These are phyloP conservation scores for Paecilomyces sp. DNA, from an alignment of 2,329 filamentous ascomycete species.

Conservation along the genomic window DNA sequence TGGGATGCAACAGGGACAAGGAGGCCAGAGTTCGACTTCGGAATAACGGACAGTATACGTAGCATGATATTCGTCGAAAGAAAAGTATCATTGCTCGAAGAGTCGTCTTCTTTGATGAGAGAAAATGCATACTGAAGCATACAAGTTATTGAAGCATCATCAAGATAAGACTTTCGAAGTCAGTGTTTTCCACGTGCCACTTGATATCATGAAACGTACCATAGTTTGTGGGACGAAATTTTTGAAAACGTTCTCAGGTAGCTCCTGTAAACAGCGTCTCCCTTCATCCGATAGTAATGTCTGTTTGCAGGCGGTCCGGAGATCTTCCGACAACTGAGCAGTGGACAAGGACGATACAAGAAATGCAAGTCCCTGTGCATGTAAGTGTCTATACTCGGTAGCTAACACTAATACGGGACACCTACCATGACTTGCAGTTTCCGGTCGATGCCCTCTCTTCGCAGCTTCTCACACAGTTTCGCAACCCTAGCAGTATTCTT, in stretches of 20 bases:
- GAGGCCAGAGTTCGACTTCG: neutral
- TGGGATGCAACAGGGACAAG: neutral
- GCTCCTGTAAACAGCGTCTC: constrained; percentile 9
- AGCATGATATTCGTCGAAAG: constrained; percentile 14
- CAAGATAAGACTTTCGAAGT: constrained; percentile 11
- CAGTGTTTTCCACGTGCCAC: constrained; percentile 5
- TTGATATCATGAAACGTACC: constrained; percentile 20
- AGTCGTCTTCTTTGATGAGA: constrained; percentile 8
- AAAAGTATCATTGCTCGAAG: constrained; percentile 3
- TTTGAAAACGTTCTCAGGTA: constrained; percentile 16
- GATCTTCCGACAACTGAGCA: constrained; percentile 16
- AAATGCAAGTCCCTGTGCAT: constrained; percentile 22
- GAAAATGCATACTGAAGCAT: constrained; percentile 17
- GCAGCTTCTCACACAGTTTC: constrained; percentile 32
- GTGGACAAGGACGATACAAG: constrained; percentile 19
- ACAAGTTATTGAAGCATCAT: constrained; percentile 13
- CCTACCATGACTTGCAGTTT: constrained; percentile 28
- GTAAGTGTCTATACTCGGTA: neutral
- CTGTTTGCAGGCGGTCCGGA: constrained; percentile 17
- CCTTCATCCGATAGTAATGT: constrained; percentile 19
- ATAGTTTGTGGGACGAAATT: constrained; percentile 29
- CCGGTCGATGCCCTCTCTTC: constrained; percentile 17
- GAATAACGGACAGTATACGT: neutral
- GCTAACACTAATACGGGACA: neutral
- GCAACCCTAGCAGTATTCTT: constrained; percentile 25